Conservation (phyloP, 805 yeast genomes). For the Millerozyma miso region DNA sequence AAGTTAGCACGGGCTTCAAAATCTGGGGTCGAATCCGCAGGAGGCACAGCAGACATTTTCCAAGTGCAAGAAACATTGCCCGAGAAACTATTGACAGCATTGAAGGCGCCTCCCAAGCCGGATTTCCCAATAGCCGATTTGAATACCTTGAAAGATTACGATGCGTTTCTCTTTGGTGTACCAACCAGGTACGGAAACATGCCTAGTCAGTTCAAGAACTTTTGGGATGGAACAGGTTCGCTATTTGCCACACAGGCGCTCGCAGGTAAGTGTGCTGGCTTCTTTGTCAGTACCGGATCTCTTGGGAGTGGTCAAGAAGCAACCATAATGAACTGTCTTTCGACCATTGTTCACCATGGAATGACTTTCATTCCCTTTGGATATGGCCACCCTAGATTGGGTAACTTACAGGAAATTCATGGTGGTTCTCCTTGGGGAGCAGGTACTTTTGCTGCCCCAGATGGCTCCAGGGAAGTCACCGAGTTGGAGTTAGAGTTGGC, state of each 20-base stretch:
- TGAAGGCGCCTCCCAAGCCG: constrained; percentile 16
- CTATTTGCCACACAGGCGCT: constrained; percentile 71
- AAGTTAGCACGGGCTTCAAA: constrained; percentile 57
- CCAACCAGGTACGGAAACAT: constrained; percentile 78
- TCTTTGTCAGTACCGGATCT: constrained; percentile 69
- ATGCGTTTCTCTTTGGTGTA: constrained; percentile 73
- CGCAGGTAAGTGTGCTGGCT: constrained; percentile 69
- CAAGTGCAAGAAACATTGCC: constrained; percentile 36
- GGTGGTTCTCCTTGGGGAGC: constrained; percentile 91
- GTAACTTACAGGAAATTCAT: constrained; percentile 57
- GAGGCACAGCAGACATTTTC: constrained; percentile 55
- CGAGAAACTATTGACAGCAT: constrained; percentile 11
- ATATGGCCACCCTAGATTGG: constrained; percentile 49
- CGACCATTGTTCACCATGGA: constrained; percentile 73
- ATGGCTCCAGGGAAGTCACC: constrained; percentile 64
- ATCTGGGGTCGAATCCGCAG: constrained; percentile 63
- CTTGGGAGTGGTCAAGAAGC: constrained; percentile 80
- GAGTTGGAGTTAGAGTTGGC: constrained; percentile 64
- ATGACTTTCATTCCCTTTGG: constrained; percentile 78
- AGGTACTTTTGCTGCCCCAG: constrained; percentile 66
- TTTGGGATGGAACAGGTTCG: constrained; percentile 77
- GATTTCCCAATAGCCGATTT: constrained; percentile 55
- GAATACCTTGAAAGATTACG: constrained; percentile 58
- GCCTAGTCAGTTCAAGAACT: constrained; percentile 74
- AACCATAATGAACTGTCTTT: constrained; percentile 56